Conservation (phyloP, 768 basidiomycete species). For the Naganishia kalamii region DNA sequence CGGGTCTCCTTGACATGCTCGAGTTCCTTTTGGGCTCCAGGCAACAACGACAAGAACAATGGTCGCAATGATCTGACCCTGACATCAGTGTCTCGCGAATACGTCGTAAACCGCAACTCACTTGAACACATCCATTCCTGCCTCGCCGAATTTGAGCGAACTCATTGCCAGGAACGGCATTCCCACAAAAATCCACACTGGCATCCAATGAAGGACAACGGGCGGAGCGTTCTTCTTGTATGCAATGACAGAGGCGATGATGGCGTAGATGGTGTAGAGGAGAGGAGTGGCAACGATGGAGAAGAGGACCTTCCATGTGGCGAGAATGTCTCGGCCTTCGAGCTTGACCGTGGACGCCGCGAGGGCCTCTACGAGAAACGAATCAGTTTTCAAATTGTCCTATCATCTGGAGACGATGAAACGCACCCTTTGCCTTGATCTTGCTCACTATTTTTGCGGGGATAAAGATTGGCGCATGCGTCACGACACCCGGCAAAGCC, state of each 20-base stretch:
- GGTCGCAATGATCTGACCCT: slow-evolving; percentile 75
- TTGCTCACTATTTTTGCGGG: slow-evolving; percentile 79
- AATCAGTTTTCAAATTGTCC: not conserved
- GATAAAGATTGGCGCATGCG: slow-evolving; percentile 90
- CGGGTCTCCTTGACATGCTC: slow-evolving; percentile 69
- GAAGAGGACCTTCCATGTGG: slow-evolving; percentile 94
- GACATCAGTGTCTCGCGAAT: slow-evolving; percentile 14
- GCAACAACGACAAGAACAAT: slow-evolving; percentile 75
- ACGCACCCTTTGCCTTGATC: slow-evolving; percentile 75
- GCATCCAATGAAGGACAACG: slow-evolving; percentile 65
- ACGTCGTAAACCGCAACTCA: slow-evolving; percentile 48
- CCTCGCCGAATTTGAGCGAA: slow-evolving; percentile 94
- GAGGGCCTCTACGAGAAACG: slow-evolving; percentile 65
- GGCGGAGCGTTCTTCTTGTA: slow-evolving; percentile 61
- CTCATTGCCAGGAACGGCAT: slow-evolving; percentile 86
- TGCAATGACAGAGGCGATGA: slow-evolving; percentile 67
- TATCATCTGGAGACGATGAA: not conserved
- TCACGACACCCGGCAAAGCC: slow-evolving; percentile 79
- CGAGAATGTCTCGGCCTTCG: slow-evolving; percentile 90
- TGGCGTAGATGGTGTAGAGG: slow-evolving; percentile 74
- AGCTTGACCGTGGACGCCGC: slow-evolving; percentile 93
- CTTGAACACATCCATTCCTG: slow-evolving; percentile 96
- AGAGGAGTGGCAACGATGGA: slow-evolving; percentile 84
- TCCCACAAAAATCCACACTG: slow-evolving; percentile 64
- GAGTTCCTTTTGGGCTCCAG: slow-evolving; percentile 77